Base-by-base conservation (phyloP, 2,329 filamentous ascomycete species). In the Epicoccum sorghinum region DNA sequence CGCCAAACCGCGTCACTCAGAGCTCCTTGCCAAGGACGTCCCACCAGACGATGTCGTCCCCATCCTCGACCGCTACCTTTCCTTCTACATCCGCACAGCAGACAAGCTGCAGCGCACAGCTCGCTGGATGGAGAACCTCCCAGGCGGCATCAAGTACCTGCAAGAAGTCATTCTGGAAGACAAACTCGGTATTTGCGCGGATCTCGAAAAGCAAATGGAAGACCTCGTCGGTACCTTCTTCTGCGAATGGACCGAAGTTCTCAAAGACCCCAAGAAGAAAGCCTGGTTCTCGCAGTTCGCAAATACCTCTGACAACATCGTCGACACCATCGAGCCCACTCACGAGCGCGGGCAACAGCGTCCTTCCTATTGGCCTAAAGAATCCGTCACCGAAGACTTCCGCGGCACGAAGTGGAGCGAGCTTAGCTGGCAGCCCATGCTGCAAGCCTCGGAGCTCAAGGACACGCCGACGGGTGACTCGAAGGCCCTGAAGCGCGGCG, bases 1-100 rank as follows among this genome's bases (percentile, higher is more conserved):
- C 55, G 91, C 91, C 13, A 93, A 90, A 63, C 92, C 92, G 4
- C 82, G 84, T 33, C 92, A 96, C 71, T 86, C 88, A 0, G 90
- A 96, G 65, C 82, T 96, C 2, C 83, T 96, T 1, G 91, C 90
- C 55, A 93, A 92, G 71, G 91, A 96, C 65, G 91, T 96, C 0
- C 86, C 90, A 0, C 89, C 90, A 0, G 86, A 90, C 46, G 89
- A 96, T 66, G 87, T 96, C 7, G 82, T 96, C 7, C 86, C 90
- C 1, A 89, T 96, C 53, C 80, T 96, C 3, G 93, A 96, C 73
- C 87, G 93, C 39, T 96, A 95, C 69, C 83, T 96, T 23, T 91
- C 93, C 77, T 93, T 96, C 80, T 96, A 96, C 77, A 95, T 96
- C 67, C 89, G 91, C 62, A 96, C 93, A 0, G 92, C 91, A 39